Evolutionary conservation across 345 rosid genomes (phyloP).

Genomic region (Leavenworthia alabamica): DNA sequence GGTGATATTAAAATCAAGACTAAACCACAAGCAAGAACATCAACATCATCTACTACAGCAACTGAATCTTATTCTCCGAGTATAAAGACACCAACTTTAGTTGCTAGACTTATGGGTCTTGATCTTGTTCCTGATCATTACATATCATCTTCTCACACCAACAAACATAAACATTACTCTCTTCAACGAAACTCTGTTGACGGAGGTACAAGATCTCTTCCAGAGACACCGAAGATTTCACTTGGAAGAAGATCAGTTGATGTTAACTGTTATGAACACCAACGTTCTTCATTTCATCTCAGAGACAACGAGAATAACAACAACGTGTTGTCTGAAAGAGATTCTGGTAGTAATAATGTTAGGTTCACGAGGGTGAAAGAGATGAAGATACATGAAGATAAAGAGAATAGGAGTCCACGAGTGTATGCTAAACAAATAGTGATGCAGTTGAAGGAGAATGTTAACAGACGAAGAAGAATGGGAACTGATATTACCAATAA

Average conservation of each 20-base stretch:
- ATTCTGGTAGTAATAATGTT: slow-evolving; percentile 18
- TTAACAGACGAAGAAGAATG: slow-evolving; percentile 43
- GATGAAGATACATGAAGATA: slow-evolving; percentile 44
- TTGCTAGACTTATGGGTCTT: slow-evolving; percentile 93
- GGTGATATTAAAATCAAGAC: slow-evolving; percentile 74
- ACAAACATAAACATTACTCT: slow-evolving; percentile 28
- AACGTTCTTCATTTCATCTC: slow-evolving; percentile 68
- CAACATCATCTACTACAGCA: slow-evolving; percentile 15
- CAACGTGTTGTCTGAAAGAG: slow-evolving; percentile 19
- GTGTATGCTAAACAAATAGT: slow-evolving; percentile 65
- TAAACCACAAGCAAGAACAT: slow-evolving; percentile 29
- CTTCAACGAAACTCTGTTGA: slow-evolving; percentile 39
- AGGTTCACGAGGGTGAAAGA: slow-evolving; percentile 45
- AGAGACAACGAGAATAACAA: slow-evolving; percentile 56
- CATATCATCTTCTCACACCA: slow-evolving; percentile 37
- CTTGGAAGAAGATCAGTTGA: slow-evolving; percentile 64
- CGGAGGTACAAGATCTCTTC: slow-evolving; percentile 58
- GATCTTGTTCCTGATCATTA: slow-evolving; percentile 66
- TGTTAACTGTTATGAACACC: slow-evolving; percentile 45
- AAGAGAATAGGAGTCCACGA: slow-evolving; percentile 56
- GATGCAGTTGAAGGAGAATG: slow-evolving; percentile 70
- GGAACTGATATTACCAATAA: slow-evolving; percentile 80
- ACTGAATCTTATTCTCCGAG: slow-evolving; percentile 50
- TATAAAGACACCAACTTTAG: slow-evolving; percentile 71
- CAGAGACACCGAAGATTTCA: slow-evolving; percentile 79